phyloP scores from a whole-genome alignment of 1,284 basidiomycete species.

The Pseudozyma flocculosa region DNA sequence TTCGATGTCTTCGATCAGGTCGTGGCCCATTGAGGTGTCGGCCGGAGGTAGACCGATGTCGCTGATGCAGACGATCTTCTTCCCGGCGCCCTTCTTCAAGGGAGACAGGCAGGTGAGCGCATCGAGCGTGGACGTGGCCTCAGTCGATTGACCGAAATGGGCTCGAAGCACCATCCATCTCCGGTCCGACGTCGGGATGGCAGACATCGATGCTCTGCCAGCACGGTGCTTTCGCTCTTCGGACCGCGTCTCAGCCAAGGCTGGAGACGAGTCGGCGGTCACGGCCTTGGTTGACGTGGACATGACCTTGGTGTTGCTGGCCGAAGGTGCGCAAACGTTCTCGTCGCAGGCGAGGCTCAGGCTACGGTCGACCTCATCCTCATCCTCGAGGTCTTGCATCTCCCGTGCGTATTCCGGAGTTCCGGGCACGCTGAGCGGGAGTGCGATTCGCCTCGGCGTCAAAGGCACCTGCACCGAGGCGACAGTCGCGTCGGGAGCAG shows the following conservation, averaged over 20 bases:
- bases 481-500: neutral
- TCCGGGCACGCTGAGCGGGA: neutral
- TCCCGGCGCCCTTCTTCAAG: conserved; percentile 2
- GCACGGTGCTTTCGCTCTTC: conserved; percentile 4
- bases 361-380: conserved; percentile 35
- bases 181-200: conserved; percentile 22
- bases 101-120: conserved; percentile 8
- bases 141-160: neutral
- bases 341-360: conserved; percentile 12
- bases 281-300: no score
- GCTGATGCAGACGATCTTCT: conserved; percentile 21
- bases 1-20: conserved; percentile 9
- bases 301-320: no score
- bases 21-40: conserved; percentile 28
- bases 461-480: conserved; percentile 5
- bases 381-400: conserved; percentile 11
- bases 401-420: neutral
- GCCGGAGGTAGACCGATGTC: conserved; percentile 27
- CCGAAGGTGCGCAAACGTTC: no score
- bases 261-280: no score
- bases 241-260: neutral
- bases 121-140: neutral
- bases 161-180: conserved; percentile 10
- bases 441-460: neutral
- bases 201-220: conserved; percentile 15